Evolutionary conservation across 345 rosid species (phyloP).

Genomic region (Lepidium sativum): DNA sequence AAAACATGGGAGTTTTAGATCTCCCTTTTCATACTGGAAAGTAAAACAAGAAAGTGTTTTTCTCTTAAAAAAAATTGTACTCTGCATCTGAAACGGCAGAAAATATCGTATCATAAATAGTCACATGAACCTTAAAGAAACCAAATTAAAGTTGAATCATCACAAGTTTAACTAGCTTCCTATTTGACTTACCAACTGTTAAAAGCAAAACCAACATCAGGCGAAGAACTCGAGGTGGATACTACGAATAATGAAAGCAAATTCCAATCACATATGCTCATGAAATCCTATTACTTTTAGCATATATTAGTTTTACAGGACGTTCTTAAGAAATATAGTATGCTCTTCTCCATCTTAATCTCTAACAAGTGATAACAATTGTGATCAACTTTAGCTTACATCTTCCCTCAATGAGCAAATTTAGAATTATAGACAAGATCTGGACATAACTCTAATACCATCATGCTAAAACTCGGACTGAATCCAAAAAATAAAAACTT

Average conservation of each 20-base stretch:
- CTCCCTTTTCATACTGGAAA: slow-evolving; percentile 5
- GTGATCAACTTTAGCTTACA: background rate
- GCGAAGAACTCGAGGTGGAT: background rate
- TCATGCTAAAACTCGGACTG: background rate
- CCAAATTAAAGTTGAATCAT: background rate
- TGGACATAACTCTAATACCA: background rate
- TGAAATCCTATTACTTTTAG: background rate
- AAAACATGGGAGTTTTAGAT: background rate
- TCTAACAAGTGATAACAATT: background rate
- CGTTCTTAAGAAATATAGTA: background rate
- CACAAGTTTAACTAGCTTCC: background rate
- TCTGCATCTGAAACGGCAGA: background rate
- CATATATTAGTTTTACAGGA: background rate
- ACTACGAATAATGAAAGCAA: background rate
- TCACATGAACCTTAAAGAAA: slow-evolving; percentile 11
- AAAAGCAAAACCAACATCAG: background rate
- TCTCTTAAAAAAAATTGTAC: background rate
- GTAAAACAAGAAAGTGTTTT: background rate
- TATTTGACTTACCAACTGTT: background rate
- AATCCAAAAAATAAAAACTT: background rate
- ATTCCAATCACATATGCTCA: background rate
- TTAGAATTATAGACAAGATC: background rate
- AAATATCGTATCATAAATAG: slow-evolving; percentile 6
- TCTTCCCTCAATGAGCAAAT: background rate
- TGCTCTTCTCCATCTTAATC: background rate